Conservation (phyloP, 2,329 filamentous ascomycete species). For the Akanthomyces muscarius region DNA sequence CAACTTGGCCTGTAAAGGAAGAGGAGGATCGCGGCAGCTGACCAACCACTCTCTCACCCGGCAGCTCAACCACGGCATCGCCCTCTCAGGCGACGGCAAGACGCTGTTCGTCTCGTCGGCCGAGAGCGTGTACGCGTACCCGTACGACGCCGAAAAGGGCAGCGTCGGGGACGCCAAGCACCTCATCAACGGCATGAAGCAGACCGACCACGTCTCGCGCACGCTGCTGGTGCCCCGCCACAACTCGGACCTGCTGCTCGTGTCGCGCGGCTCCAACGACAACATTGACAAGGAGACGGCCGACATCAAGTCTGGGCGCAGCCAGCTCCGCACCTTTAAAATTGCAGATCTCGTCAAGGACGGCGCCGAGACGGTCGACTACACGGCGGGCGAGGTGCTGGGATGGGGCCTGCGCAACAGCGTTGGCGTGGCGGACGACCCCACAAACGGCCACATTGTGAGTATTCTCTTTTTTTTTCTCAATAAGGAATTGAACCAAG, state of each 20-base stretch:
- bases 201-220: slow-evolving; percentile 57
- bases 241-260: slow-evolving; percentile 51
- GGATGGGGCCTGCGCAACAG: slow-evolving; percentile 68
- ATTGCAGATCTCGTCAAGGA: slow-evolving; percentile 28
- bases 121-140: slow-evolving; percentile 54
- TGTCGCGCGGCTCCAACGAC: slow-evolving; percentile 55
- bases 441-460: slow-evolving; percentile 40
- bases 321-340: slow-evolving; percentile 53
- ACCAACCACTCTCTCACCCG: neutral
- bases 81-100: slow-evolving; percentile 42
- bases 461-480: slow-evolving; percentile 1
- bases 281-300: slow-evolving; percentile 53
- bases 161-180: slow-evolving; percentile 41
- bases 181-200: slow-evolving; percentile 55
- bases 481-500: no score
- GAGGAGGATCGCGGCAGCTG: neutral
- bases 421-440: slow-evolving; percentile 61
- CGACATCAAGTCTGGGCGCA: slow-evolving; percentile 48
- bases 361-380: slow-evolving; percentile 28
- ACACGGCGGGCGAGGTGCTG: slow-evolving; percentile 41
- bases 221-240: slow-evolving; percentile 56
- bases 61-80: slow-evolving; percentile 48
- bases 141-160: slow-evolving; percentile 50
- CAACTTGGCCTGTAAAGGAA: no score
- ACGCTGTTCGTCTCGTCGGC: slow-evolving; percentile 49